Evolutionary conservation across 1,139 yeast genomes (phyloP).

Genomic region (Torulaspora pretoriensis): DNA sequence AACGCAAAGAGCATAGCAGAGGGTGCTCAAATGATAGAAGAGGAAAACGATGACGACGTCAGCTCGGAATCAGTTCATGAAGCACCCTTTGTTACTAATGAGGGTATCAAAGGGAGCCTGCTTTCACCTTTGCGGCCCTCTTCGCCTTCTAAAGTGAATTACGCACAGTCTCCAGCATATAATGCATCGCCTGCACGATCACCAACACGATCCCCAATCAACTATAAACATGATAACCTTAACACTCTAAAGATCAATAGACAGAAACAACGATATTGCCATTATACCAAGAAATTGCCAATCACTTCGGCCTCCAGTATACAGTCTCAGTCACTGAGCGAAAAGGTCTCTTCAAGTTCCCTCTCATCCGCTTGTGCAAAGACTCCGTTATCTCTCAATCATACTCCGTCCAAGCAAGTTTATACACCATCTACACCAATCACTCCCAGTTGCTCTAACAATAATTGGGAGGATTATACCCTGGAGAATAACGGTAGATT

Average conservation of each 20-base stretch:
- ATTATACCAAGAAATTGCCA: slow-evolving; percentile 31
- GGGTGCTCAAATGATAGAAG: slow-evolving; percentile 18
- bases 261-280: slow-evolving; percentile 34
- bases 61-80: slow-evolving; percentile 13
- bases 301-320: slow-evolving; percentile 14
- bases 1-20: slow-evolving; percentile 11
- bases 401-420: slow-evolving; percentile 18
- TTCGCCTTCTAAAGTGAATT: slow-evolving; percentile 20
- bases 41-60: slow-evolving; percentile 19
- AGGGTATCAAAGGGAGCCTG: slow-evolving; percentile 10
- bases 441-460: slow-evolving; percentile 6
- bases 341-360: slow-evolving; percentile 19
- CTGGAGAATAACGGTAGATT: slow-evolving; percentile 5
- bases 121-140: slow-evolving; percentile 31
- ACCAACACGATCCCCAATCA: slow-evolving; percentile 6
- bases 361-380: slow-evolving; percentile 19
- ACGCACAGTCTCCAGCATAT: background rate
- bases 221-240: slow-evolving; percentile 14
- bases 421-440: slow-evolving; percentile 10
- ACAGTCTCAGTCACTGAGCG: slow-evolving; percentile 15
- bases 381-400: slow-evolving; percentile 26
- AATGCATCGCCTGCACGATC: slow-evolving; percentile 9
- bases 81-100: slow-evolving; percentile 2
- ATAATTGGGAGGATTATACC: background rate
- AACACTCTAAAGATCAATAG: slow-evolving; percentile 32